phyloP scores from a whole-genome alignment of 208 protist species.

The Leishmania amazonensis region DNA sequence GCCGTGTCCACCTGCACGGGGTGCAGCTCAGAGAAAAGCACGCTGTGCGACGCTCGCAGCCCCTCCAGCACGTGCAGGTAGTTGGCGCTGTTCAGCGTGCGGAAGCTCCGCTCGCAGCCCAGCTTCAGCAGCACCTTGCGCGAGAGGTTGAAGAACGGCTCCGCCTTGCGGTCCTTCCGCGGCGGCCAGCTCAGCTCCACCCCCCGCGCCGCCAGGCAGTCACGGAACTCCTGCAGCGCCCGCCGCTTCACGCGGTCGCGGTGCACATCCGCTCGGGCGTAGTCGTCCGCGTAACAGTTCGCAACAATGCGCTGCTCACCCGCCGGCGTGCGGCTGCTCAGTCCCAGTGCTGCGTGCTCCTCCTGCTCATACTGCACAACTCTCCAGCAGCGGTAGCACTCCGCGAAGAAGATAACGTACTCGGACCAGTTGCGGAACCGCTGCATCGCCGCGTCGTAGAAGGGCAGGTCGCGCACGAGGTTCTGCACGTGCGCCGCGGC shows the following conservation, averaged over 20 bases:
- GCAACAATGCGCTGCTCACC: slow-evolving; percentile 63
- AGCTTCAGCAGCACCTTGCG: slow-evolving; percentile 15
- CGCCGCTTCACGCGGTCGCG: slow-evolving; percentile 48
- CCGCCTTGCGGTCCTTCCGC: neutral
- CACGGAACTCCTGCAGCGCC: slow-evolving; percentile 45
- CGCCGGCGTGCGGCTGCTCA: slow-evolving; percentile 50
- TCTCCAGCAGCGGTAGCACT: slow-evolving; percentile 51
- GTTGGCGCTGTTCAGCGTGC: slow-evolving; percentile 63
- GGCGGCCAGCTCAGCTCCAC: neutral
- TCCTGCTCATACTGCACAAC: slow-evolving; percentile 41
- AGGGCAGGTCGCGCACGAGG: slow-evolving; percentile 65
- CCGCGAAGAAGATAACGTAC: slow-evolving; percentile 45
- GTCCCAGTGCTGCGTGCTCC: slow-evolving; percentile 37
- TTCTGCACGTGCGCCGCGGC: slow-evolving; percentile 73
- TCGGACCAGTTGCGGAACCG: slow-evolving; percentile 65
- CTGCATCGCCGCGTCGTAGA: slow-evolving; percentile 50
- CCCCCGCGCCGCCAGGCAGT: slow-evolving; percentile 19
- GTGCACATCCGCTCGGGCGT: slow-evolving; percentile 37
- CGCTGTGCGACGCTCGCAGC: slow-evolving; percentile 20
- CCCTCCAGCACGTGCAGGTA: slow-evolving; percentile 49
- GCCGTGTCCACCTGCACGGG: slow-evolving; percentile 33
- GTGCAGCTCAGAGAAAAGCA: slow-evolving; percentile 42
- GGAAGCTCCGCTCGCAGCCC: slow-evolving; percentile 34
- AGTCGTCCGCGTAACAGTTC: slow-evolving; percentile 35
- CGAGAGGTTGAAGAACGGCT: slow-evolving; percentile 8